Base-by-base conservation (phyloP, 306 rosid species). In the apple (Malus domestica) region DNA sequence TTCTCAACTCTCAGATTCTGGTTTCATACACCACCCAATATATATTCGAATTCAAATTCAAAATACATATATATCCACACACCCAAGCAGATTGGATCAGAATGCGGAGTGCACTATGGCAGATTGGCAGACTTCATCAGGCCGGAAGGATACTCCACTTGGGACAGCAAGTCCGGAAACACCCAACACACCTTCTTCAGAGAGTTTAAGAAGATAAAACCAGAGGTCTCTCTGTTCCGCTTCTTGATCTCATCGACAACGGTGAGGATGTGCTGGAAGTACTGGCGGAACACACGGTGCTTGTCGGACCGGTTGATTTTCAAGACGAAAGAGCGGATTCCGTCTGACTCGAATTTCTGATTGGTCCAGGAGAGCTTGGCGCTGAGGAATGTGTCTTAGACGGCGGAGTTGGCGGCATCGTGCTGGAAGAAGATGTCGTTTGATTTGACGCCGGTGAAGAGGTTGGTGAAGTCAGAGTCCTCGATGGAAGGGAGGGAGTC, bases 261-360 rank as follows among this genome's bases (percentile, higher is more conserved):
- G 0, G 97, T 71, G 18, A 92, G 87, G 13, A 95, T 85, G 81
- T 90, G 97, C 83, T 92, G 98, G 63, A 95, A 86, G 69, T 95
- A 95, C 76, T 90, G 98, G 0, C 89, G 90, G 80, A 95, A 92
- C 51, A 95, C 80, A 42, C 98, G 74, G 11, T 89, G 88, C 73
- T 88, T 90, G 79, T 95, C 97, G 16, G 80, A 79, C 86, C 85
- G 89, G 64, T 78, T 86, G 29, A 95, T 83, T 74, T 82, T 82
- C 38, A 95, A 87, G 2, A 92, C 83, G 22, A 87, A 80, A 1
- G 90, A 75, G 3, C 80, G 22, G 49, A 54, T 7, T 3, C 75
- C 84, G 44, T 80, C 83, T 1, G 23, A 67, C 1, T 72, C 65
- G 18, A 42, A 72, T 8, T 79, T 67, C 22, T 74, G 79, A 42